A percentile compares a stretch with the other conserved stretches of the same genome.
These are phyloP conservation scores for Alternaria ethzedia DNA, from an alignment of 2,329 filamentous ascomycete species.

Conservation along the genomic window DNA sequence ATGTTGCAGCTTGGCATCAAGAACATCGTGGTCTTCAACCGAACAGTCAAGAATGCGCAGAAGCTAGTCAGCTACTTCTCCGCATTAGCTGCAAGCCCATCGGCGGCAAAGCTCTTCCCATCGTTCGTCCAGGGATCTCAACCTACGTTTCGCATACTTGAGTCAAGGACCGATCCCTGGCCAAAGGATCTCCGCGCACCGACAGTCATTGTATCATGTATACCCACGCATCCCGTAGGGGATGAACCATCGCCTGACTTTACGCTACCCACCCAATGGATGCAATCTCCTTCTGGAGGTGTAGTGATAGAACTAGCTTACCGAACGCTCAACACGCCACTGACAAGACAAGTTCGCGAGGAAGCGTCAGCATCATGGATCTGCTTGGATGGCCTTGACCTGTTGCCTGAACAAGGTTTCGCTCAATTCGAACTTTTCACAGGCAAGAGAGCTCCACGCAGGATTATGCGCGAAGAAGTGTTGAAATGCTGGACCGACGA, in stretches of 20 bases:
- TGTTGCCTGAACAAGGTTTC: constrained; percentile 78
- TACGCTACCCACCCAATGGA: constrained; percentile 71
- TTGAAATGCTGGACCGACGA: constrained; percentile 42
- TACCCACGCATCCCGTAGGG: constrained; percentile 71
- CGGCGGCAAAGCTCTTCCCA: constrained; percentile 28
- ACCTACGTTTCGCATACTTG: constrained; percentile 63
- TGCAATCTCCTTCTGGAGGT: constrained; percentile 75
- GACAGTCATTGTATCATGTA: constrained; percentile 77
- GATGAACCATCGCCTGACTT: constrained; percentile 71
- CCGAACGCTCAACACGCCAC: constrained; percentile 72
- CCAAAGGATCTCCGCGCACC: constrained; percentile 67
- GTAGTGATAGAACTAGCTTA: constrained; percentile 77
- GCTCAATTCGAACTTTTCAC: constrained; percentile 84
- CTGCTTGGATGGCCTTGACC: constrained; percentile 74
- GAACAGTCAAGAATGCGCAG: constrained; percentile 68
- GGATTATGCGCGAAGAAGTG: constrained; percentile 73
- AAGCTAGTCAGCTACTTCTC: constrained; percentile 73
- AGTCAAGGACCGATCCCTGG: constrained; percentile 66
- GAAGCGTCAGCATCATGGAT: constrained; percentile 72
- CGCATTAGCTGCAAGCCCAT: constrained; percentile 46
- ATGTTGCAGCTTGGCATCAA: constrained; percentile 80
- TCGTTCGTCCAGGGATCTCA: constrained; percentile 35
- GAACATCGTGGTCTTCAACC: constrained; percentile 76
- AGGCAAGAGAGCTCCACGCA: constrained; percentile 71
- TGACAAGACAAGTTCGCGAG: constrained; percentile 70